Conservation (phyloP, 768 basidiomycete genomes). For the Paxillus rubicundulus region DNA sequence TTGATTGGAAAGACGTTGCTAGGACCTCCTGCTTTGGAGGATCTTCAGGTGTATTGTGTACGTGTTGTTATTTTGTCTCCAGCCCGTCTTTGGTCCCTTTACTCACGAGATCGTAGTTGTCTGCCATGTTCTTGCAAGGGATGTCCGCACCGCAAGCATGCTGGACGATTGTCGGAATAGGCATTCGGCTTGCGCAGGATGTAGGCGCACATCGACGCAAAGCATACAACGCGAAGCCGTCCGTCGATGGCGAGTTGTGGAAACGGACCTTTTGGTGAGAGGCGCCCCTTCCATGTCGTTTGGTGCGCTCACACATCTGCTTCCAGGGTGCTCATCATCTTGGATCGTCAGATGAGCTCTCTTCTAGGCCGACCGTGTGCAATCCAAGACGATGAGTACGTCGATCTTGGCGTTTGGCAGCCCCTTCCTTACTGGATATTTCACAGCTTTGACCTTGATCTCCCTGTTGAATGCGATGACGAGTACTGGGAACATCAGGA, state of each 20-base stretch:
- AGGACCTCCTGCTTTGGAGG: conserved; percentile 57
- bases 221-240: conserved; percentile 28
- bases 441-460: conserved; percentile 58
- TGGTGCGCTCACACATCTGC: background rate
- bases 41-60: conserved; percentile 68
- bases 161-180: conserved; percentile 67
- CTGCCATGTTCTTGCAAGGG: conserved; percentile 52
- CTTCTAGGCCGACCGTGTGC: conserved; percentile 65
- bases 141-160: conserved; percentile 59
- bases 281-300: background rate
- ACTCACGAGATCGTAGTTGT: conserved; percentile 37
- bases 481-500: conserved; percentile 60
- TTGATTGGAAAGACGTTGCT: conserved; percentile 57
- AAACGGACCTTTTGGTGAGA: conserved; percentile 51
- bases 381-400: conserved; percentile 71
- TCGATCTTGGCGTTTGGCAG: conserved; percentile 1
- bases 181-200: conserved; percentile 57
- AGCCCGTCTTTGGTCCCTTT: background rate
- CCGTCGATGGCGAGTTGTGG: conserved; percentile 57
- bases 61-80: conserved; percentile 20
- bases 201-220: conserved; percentile 52
- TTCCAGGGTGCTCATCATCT: conserved; percentile 28
- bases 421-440: conserved; percentile 1
- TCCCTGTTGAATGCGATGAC: conserved; percentile 66
- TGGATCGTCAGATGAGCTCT: conserved; percentile 37